Evolutionary conservation across 2,329 filamentous ascomycete species (phyloP).

Genomic region (Berkeleyomyces rouxiae): DNA sequence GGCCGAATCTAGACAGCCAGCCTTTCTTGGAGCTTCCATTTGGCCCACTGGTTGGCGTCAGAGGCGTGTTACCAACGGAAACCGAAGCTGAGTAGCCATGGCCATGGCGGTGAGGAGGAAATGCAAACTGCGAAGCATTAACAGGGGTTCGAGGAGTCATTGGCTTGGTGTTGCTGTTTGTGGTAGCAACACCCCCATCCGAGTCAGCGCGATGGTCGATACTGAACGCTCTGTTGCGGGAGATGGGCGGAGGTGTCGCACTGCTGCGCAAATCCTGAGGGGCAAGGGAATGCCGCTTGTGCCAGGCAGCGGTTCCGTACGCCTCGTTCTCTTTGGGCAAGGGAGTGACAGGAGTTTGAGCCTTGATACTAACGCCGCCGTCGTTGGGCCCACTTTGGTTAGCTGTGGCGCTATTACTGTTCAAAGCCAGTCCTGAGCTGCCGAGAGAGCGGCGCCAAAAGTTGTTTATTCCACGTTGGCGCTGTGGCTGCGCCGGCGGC

Average conservation of each 20-base stretch:
- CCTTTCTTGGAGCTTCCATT: conserved; percentile 9
- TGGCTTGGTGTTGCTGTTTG: background rate
- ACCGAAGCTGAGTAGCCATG: conserved; percentile 6
- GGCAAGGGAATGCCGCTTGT: conserved; percentile 19
- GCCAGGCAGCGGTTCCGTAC: conserved; percentile 27
- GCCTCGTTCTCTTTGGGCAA: conserved; percentile 15
- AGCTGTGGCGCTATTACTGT: conserved; percentile 15
- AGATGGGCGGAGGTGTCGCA: conserved; percentile 40
- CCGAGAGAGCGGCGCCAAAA: conserved; percentile 36
- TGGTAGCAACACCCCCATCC: background rate
- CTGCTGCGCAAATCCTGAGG: conserved; percentile 30
- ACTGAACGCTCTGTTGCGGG: conserved; percentile 24
- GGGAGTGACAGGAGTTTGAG: conserved; percentile 13
- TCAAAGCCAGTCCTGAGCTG: conserved; percentile 16
- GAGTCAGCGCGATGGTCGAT: conserved; percentile 2
- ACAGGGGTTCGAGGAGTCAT: conserved; percentile 6
- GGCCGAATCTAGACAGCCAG: conserved; percentile 12
- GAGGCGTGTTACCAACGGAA: conserved; percentile 3
- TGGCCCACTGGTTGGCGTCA: conserved; percentile 1
- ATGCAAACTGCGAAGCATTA: background rate
- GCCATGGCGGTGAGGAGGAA: conserved; percentile 6
- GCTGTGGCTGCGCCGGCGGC: conserved; percentile 12
- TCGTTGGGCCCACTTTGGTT: conserved; percentile 8
- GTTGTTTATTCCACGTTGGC: conserved; percentile 28
- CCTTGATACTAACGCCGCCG: conserved; percentile 7